These are phyloP conservation scores for Scleromitrula shiraiana DNA, from an alignment of 2,329 filamentous ascomycete genomes.

Conservation along the genomic window DNA sequence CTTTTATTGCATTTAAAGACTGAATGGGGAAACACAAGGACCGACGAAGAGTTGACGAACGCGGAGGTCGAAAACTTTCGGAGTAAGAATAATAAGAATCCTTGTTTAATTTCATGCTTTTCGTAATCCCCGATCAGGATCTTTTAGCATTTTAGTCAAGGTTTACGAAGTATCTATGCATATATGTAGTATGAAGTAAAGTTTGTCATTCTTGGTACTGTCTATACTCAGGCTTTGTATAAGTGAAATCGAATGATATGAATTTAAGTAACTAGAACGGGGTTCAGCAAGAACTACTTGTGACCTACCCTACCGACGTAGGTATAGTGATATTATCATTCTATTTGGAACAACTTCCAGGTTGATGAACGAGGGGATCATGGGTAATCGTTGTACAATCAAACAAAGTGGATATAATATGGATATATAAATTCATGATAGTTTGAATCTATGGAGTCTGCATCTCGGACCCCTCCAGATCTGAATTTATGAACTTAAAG, in stretches of 20 bases:
- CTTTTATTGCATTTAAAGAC: constrained; percentile 1
- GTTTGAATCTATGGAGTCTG: not conserved
- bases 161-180: too few species aligned
- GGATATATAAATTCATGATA: constrained; percentile 5
- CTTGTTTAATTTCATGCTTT: not conserved
- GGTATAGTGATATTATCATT: not conserved
- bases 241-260: too few species aligned
- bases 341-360: not conserved
- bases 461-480: constrained; percentile 1
- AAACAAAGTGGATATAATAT: not conserved
- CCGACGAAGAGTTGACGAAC: not conserved
- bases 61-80: not conserved
- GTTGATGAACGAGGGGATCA: not conserved
- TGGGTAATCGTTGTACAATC: not conserved
- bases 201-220: too few species aligned
- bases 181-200: too few species aligned
- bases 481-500: not conserved
- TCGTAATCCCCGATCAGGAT: constrained; percentile 1
- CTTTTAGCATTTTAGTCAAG: not conserved
- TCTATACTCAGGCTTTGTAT: too few species aligned
- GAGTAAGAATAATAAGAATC: not conserved
- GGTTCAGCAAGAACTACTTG: too few species aligned
- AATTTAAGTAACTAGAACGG: too few species aligned
- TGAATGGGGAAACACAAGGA: not conserved
- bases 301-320: too few species aligned